phyloP scores from a whole-genome alignment of 116 monocot genomes.

The Dioscorea cayenensis region DNA sequence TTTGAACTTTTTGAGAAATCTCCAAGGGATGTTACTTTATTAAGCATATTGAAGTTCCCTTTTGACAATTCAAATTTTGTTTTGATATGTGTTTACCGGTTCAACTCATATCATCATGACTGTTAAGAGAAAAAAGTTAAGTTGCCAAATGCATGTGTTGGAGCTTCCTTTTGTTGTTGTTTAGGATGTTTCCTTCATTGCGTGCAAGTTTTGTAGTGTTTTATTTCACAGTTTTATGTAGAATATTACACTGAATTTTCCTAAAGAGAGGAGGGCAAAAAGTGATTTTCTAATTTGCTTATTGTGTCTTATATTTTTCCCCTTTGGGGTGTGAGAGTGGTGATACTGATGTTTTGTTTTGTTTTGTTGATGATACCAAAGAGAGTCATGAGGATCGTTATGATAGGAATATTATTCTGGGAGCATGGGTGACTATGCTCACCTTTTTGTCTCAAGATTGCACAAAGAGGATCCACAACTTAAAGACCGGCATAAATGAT shows the following conservation, averaged over 20 bases:
- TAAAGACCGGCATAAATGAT: conserved; percentile 34
- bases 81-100: too few species aligned
- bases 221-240: background rate
- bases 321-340: too few species aligned
- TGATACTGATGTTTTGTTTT: background rate
- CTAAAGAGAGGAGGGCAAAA: background rate
- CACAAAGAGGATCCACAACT: conserved; percentile 29
- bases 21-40: too few species aligned
- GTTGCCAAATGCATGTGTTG: too few species aligned
- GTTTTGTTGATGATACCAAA: conserved; percentile 49
- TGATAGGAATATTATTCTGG: conserved; percentile 10
- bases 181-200: too few species aligned
- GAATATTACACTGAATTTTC: background rate
- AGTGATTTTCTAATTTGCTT: background rate
- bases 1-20: too few species aligned
- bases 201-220: background rate
- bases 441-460: conserved; percentile 43
- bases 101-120: too few species aligned
- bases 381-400: conserved; percentile 19
- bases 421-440: conserved; percentile 41
- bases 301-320: background rate
- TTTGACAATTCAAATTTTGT: too few species aligned
- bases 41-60: too few species aligned
- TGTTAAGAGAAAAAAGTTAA: too few species aligned
- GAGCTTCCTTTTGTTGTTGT: too few species aligned